These are phyloP conservation scores for Hyphopichia fennica DNA, from an alignment of 1,139 yeast genomes.

Conservation along the genomic window DNA sequence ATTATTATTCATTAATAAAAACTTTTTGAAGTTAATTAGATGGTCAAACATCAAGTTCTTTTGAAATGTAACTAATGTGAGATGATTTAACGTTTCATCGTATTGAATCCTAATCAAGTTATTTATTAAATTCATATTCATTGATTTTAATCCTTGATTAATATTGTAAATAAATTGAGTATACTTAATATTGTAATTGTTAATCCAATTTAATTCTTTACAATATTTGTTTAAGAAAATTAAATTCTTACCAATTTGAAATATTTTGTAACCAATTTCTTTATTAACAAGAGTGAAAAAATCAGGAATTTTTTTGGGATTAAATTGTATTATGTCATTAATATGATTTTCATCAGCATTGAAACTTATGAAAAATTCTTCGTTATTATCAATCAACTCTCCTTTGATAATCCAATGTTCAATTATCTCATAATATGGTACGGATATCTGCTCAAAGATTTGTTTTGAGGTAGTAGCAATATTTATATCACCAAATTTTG, in stretches of 20 bases:
- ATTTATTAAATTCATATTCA: slow-evolving; percentile 27
- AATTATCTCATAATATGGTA: slow-evolving; percentile 64
- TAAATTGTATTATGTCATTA: slow-evolving; percentile 35
- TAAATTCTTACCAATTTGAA: slow-evolving; percentile 78
- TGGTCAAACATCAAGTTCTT: slow-evolving; percentile 57
- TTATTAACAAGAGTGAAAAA: slow-evolving; percentile 45
- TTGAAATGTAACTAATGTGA: slow-evolving; percentile 51
- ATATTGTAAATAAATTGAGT: slow-evolving; percentile 27
- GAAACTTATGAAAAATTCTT: slow-evolving; percentile 68
- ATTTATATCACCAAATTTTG: slow-evolving; percentile 63
- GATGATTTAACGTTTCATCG: slow-evolving; percentile 54
- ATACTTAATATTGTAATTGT: slow-evolving; percentile 38
- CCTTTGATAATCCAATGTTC: slow-evolving; percentile 74
- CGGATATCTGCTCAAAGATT: slow-evolving; percentile 49
- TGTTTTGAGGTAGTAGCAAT: slow-evolving; percentile 43
- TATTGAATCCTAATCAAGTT: slow-evolving; percentile 51
- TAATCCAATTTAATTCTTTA: slow-evolving; percentile 40
- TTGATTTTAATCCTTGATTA: slow-evolving; percentile 31
- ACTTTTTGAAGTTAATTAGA: slow-evolving; percentile 60
- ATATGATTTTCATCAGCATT: slow-evolving; percentile 29
- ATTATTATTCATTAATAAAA: slow-evolving; percentile 70
- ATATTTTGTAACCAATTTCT: slow-evolving; percentile 53
- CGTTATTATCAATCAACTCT: slow-evolving; percentile 51
- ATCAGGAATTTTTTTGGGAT: slow-evolving; percentile 53
- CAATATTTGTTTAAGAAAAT: slow-evolving; percentile 68